Evolutionary conservation across 164 flowering plant species (phyloP), one percentile per base, ranked within the genome.

Genomic region (Vitis labrusca): DNA sequence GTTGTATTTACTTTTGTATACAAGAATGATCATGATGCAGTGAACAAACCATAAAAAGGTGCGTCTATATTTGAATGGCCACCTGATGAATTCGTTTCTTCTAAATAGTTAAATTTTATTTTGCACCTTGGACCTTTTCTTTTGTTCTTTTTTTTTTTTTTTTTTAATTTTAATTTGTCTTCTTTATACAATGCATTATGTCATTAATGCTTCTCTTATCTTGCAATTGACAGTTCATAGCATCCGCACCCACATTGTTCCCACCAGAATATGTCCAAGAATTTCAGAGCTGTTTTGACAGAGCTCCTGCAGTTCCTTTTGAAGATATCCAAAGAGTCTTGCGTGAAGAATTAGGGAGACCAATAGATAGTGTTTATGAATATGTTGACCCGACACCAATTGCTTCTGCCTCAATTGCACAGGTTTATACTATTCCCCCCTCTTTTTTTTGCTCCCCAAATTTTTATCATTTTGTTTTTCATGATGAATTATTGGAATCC

Each of bases 391-490:
- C 97, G 8, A 87, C 83, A 3, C 98, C 98, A 12, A n/a, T 94
- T 80, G 98, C 98, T 67, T 92, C 98, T n/a, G 98, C 98, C 69
- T 94, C 97, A 11, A 85, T 94, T 78, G 98, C 97, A 50, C 98
- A 94, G 95, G 98, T 94, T 52, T 61, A 55, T 50, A 14, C 49
- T 13, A 37, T 37, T 2, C 44, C 5, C 44, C 7, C 47, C 11
- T 23, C 17, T 19, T 11, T 27, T 48, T 14, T 53, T 50, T 23
- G 27, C 52, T 50, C 50, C 48, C 8, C 50, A 15, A 66, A 30
- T 9, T 30, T 53, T 32, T 17, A 8, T 17, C 14, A 10, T 47
- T 1, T 30, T 29, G 29, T 63, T 57, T 63, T 13, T 15, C 3
- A 58, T n/a, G 32, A 23, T 27, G 37, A 48, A 44, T 61, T 15